phyloP scores from a whole-genome alignment of 768 basidiomycete species.

The Podaxis sp. region DNA sequence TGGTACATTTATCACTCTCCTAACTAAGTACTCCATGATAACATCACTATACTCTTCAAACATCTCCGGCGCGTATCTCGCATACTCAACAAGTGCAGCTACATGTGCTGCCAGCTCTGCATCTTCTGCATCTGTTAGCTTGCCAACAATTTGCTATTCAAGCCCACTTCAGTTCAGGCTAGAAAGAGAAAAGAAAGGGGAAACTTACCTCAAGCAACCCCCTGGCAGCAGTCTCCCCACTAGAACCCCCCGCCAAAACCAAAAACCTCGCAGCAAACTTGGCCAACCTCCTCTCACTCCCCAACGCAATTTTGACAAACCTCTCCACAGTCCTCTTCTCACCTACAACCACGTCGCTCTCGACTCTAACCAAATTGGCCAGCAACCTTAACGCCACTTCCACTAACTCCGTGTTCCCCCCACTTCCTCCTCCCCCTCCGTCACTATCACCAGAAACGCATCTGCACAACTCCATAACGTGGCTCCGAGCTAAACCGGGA shows the following conservation, averaged over 20 bases:
- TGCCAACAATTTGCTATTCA: conserved; percentile 56
- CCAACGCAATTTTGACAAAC: conserved; percentile 56
- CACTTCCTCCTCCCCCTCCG: not conserved
- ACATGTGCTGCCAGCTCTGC: conserved; percentile 59
- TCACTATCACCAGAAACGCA: conserved; percentile 55
- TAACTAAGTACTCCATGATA: conserved; percentile 70
- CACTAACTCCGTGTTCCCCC: conserved; percentile 42
- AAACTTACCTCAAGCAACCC: conserved; percentile 63
- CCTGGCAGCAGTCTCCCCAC: conserved; percentile 45
- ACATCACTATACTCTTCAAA: conserved; percentile 81
- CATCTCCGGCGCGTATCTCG: conserved; percentile 61
- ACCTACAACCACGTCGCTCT: conserved; percentile 51
- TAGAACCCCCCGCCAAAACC: conserved; percentile 40
- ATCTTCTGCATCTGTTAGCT: conserved; percentile 48
- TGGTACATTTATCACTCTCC: conserved; percentile 66
- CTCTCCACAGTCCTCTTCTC: conserved; percentile 77
- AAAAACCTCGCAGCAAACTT: conserved; percentile 86
- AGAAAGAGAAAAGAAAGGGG: not conserved
- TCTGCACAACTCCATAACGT: conserved; percentile 61
- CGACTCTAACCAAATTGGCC: conserved; percentile 61
- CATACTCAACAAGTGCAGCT: conserved; percentile 73
- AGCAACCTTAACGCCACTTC: conserved; percentile 78
- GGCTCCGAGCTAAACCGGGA: conserved; percentile 65
- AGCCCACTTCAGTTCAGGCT: not conserved
- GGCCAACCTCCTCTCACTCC: conserved; percentile 63